Percentiles rank a stretch among this genome's conserved stretches.
phyloP scores from a whole-genome alignment of 2,329 filamentous ascomycete genomes.

The Colletotrichum karsti region DNA sequence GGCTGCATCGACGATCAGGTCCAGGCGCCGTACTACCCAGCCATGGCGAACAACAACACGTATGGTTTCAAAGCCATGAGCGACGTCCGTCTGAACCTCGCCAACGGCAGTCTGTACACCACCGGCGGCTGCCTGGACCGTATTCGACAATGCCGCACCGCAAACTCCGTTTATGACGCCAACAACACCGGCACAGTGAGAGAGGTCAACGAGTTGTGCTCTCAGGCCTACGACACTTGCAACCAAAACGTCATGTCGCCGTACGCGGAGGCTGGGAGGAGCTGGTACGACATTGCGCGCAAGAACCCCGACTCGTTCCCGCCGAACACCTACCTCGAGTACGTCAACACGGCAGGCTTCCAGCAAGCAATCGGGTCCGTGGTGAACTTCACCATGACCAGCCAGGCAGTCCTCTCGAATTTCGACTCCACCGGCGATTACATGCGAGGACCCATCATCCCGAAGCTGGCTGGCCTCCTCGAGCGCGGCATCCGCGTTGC shows the following conservation, averaged over 20 bases:
- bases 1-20: slow-evolving; percentile 73
- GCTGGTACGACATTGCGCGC: slow-evolving; percentile 70
- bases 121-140: slow-evolving; percentile 25
- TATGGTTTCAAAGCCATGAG: slow-evolving; percentile 68
- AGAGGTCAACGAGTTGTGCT: slow-evolving; percentile 21
- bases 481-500: slow-evolving; percentile 73
- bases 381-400: slow-evolving; percentile 64
- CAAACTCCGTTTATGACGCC: slow-evolving; percentile 21
- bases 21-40: slow-evolving; percentile 65
- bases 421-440: slow-evolving; percentile 66
- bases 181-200: slow-evolving; percentile 21
- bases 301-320: slow-evolving; percentile 68
- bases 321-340: slow-evolving; percentile 66
- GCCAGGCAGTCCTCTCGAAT: slow-evolving; percentile 52
- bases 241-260: slow-evolving; percentile 63
- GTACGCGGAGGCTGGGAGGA: slow-evolving; percentile 64
- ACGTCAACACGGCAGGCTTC: slow-evolving; percentile 67
- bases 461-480: slow-evolving; percentile 67
- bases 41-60: slow-evolving; percentile 67
- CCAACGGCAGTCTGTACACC: slow-evolving; percentile 25
- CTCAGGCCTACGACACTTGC: slow-evolving; percentile 43
- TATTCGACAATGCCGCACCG: slow-evolving; percentile 28
- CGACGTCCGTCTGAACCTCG: slow-evolving; percentile 24
- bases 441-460: slow-evolving; percentile 68
- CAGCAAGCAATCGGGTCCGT: slow-evolving; percentile 66